Conservation (phyloP, 306 rosid genomes). For the Casuarina glauca region DNA sequence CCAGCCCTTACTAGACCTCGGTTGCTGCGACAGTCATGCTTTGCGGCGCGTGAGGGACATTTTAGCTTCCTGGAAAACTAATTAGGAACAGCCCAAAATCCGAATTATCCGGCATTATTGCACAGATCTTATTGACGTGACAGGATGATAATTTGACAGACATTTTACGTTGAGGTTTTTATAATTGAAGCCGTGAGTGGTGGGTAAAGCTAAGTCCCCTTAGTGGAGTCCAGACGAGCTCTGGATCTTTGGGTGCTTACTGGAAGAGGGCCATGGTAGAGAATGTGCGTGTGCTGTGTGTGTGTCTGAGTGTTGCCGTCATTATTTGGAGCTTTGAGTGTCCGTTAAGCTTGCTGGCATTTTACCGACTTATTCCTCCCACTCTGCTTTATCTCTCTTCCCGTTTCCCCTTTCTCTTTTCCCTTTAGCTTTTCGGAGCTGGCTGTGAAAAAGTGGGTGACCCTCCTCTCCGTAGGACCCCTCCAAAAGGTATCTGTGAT, state of each 20-base stretch:
- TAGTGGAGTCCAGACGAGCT: conserved; percentile 8
- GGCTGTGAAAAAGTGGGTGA: neutral
- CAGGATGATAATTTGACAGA: neutral
- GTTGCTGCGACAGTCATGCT: neutral
- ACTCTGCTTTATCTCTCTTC: neutral
- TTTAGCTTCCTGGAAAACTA: neutral
- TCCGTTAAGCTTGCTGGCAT: conserved; percentile 1
- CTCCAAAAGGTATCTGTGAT: too few species aligned
- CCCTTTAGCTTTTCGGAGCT: too few species aligned
- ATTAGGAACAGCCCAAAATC: neutral
- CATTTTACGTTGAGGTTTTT: neutral
- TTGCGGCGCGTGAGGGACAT: neutral
- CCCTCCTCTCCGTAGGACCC: too few species aligned
- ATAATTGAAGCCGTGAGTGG: conserved; percentile 20
- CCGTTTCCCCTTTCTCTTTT: neutral
- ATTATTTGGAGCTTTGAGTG: conserved; percentile 4
- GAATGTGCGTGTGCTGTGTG: neutral
- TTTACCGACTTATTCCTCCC: neutral
- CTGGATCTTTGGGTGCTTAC: conserved; percentile 2
- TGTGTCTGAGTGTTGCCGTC: neutral
- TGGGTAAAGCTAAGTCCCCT: neutral
- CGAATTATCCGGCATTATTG: neutral
- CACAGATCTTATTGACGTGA: neutral
- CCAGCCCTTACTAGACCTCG: too few species aligned
- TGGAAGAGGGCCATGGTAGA: neutral